phyloP scores from a whole-genome alignment of 1,284 basidiomycete species.

The Ustilago nuda region DNA sequence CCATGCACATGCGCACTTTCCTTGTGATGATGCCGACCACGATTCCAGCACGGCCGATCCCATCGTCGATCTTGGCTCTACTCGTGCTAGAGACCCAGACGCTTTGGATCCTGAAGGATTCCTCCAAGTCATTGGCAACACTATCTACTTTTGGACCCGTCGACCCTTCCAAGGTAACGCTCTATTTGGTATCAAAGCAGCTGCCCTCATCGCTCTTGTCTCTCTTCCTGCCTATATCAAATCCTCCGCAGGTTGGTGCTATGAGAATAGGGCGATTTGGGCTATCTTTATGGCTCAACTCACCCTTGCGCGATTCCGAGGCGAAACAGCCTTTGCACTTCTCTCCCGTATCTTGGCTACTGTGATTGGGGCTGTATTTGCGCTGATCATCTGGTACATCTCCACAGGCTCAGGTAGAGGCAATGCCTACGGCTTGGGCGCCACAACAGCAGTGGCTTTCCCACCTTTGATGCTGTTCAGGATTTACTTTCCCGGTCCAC shows the following conservation, averaged over 20 bases:
- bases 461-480: conserved; percentile 74
- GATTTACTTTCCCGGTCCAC: conserved; percentile 80
- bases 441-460: conserved; percentile 77
- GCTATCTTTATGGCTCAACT: conserved; percentile 67
- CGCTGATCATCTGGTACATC: conserved; percentile 77
- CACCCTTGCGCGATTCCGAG: conserved; percentile 59
- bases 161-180: conserved; percentile 67
- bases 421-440: conserved; percentile 81
- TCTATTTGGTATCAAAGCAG: conserved; percentile 84
- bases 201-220: conserved; percentile 74
- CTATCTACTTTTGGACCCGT: conserved; percentile 32
- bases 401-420: conserved; percentile 72
- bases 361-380: conserved; percentile 73
- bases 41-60: conserved; percentile 16
- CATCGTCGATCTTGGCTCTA: conserved; percentile 70
- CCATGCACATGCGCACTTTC: conserved; percentile 25
- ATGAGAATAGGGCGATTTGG: conserved; percentile 65
- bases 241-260: conserved; percentile 59
- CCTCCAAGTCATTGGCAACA: conserved; percentile 55
- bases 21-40: conserved; percentile 7
- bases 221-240: conserved; percentile 58
- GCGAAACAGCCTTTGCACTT: conserved; percentile 63
- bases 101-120: conserved; percentile 75
- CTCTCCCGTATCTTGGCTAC: conserved; percentile 58
- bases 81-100: conserved; percentile 78